Conservation (phyloP, 2,329 filamentous ascomycete genomes). For the Talaromyces sp. region DNA sequence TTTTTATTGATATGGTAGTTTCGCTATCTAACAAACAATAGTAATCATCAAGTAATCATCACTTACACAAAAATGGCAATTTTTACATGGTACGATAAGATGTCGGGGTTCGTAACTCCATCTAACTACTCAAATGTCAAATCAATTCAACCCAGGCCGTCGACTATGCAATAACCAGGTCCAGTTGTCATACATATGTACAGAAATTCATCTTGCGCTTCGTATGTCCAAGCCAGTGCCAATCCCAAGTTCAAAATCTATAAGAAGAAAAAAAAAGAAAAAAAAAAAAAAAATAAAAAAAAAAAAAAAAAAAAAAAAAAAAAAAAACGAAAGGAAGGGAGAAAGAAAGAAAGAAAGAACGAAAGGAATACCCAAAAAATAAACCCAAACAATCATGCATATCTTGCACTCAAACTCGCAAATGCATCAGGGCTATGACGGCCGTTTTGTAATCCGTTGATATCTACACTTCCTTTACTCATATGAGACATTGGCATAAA, state of each 20-base stretch:
- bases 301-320: background rate
- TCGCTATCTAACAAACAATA: background rate
- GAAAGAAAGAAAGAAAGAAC: background rate
- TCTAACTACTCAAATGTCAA: background rate
- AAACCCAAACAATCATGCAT: slow-evolving; percentile 15
- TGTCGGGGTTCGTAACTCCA: background rate
- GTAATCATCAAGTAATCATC: background rate
- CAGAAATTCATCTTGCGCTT: background rate
- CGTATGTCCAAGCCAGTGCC: background rate
- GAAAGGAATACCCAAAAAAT: background rate
- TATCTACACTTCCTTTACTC: slow-evolving; percentile 46
- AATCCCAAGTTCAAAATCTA: background rate
- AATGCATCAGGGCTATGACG: slow-evolving; percentile 49
- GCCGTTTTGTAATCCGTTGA: slow-evolving; percentile 42
- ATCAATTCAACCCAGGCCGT: background rate
- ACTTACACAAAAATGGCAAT: background rate
- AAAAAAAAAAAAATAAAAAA: background rate
- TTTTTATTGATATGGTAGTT: background rate
- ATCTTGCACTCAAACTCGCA: slow-evolving; percentile 45
- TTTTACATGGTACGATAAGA: background rate
- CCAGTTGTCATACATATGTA: background rate
- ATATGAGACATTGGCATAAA: slow-evolving; percentile 28
- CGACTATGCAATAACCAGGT: background rate
- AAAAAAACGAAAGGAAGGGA: background rate
- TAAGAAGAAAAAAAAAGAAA: background rate